These are phyloP conservation scores for Aspergillus steynii DNA, from an alignment of 495 filamentous ascomycete species.

Conservation along the genomic window DNA sequence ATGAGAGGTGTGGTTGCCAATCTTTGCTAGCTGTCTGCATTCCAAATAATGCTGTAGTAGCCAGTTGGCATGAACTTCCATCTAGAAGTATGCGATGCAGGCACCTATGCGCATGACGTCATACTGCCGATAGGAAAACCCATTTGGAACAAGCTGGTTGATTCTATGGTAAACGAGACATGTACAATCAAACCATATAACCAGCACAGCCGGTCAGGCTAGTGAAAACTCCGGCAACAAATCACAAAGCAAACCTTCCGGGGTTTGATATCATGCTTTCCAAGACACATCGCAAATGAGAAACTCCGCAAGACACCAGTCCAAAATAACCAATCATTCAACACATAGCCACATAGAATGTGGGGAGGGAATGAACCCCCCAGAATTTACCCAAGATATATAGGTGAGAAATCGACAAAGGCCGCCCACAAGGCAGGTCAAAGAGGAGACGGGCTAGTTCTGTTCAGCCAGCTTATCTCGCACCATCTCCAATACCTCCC, in stretches of 20 bases:
- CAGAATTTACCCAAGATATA: neutral
- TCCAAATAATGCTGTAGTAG: too few species aligned
- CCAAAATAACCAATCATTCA: neutral
- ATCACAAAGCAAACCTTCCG: neutral
- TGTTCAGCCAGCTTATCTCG: constrained; percentile 35
- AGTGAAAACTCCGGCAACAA: neutral
- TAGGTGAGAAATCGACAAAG: neutral
- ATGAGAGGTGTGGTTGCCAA: too few species aligned
- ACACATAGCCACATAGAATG: neutral
- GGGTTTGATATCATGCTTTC: neutral
- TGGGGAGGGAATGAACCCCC: neutral
- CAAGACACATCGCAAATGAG: neutral
- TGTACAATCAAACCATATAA: neutral
- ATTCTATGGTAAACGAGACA: neutral
- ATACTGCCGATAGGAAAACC: too few species aligned
- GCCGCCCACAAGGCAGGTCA: neutral
- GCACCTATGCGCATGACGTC: too few species aligned
- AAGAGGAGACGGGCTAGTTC: constrained; percentile 16
- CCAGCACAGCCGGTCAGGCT: neutral
- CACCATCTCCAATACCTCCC: constrained; percentile 60
- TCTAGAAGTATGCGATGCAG: too few species aligned
- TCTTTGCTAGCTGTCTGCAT: too few species aligned
- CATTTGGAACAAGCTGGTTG: neutral
- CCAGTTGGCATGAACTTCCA: too few species aligned
- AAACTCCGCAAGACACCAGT: neutral